phyloP scores from a whole-genome alignment of 2,329 filamentous ascomycete species.

The Immersiporthe knoxdaviesiana region DNA sequence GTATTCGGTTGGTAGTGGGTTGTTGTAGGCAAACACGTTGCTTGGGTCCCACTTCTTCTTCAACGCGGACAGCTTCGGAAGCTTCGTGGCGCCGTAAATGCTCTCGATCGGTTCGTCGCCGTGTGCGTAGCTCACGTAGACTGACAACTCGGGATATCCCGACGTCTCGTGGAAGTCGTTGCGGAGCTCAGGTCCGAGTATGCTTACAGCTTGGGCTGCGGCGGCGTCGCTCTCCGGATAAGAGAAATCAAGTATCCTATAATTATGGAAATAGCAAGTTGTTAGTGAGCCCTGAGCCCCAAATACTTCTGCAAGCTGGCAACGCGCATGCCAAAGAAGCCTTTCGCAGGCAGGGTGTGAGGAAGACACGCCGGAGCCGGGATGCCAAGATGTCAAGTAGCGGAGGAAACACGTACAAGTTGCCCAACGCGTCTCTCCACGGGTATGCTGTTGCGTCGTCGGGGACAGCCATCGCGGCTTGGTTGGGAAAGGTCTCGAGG shows the following conservation, averaged over 20 bases:
- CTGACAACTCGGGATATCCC: neutral
- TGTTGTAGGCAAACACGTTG: conserved; percentile 11
- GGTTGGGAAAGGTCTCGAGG: conserved; percentile 47
- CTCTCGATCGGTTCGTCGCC: conserved; percentile 3
- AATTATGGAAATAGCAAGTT: neutral
- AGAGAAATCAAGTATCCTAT: neutral
- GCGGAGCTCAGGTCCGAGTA: conserved; percentile 9
- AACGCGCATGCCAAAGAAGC: neutral
- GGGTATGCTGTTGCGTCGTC: neutral
- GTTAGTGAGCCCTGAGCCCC: too few relatives aligned
- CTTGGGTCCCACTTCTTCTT: conserved; percentile 5
- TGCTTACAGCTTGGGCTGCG: neutral
- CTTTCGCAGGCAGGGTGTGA: neutral
- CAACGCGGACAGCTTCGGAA: neutral
- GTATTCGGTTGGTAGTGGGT: neutral
- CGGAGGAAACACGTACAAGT: neutral
- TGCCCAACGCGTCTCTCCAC: conserved; percentile 1
- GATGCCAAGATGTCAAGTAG: too few relatives aligned
- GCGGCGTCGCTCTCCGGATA: neutral
- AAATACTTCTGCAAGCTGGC: neutral
- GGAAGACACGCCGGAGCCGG: too few relatives aligned
- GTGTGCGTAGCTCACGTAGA: conserved; percentile 10
- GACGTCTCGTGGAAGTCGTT: neutral
- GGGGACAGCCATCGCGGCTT: conserved; percentile 2
- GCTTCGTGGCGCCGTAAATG: conserved; percentile 1